Evolutionary conservation across 495 filamentous ascomycete species (phyloP).

Genomic region (Aspergillus cavernicola): DNA sequence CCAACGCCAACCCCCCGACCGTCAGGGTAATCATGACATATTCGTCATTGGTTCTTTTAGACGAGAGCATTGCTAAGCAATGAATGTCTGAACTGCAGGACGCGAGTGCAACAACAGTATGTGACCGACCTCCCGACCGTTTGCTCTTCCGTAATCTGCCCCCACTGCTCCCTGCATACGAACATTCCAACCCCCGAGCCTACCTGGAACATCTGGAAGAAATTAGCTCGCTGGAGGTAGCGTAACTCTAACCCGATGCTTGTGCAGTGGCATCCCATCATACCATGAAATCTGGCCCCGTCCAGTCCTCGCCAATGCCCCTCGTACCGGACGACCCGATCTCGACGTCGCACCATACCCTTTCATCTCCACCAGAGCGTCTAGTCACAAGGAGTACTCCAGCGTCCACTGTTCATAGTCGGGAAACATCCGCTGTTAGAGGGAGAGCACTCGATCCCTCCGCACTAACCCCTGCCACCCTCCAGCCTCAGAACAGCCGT

Average conservation of each 20-base stretch:
- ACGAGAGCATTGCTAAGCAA: conserved; percentile 15
- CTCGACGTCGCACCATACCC: conserved; percentile 39
- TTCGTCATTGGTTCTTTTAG: conserved; percentile 10
- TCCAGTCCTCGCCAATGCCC: conserved; percentile 42
- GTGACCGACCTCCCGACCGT: conserved; percentile 15
- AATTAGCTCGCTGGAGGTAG: not conserved
- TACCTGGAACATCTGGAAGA: not conserved
- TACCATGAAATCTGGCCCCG: conserved; percentile 38
- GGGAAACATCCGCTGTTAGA: conserved; percentile 42
- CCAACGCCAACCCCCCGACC: conserved; percentile 1
- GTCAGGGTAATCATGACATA: conserved; percentile 21
- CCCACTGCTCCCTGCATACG: conserved; percentile 10
- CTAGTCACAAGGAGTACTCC: conserved; percentile 44
- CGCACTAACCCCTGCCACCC: conserved; percentile 34
- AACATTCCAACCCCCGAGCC: not conserved
- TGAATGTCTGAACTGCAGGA: conserved; percentile 20
- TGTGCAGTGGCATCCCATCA: conserved; percentile 39
- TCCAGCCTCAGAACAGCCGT: conserved; percentile 40
- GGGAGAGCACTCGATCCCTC: conserved; percentile 41
- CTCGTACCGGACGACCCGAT: conserved; percentile 43
- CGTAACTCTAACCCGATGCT: conserved; percentile 10
- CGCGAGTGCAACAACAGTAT: conserved; percentile 18
- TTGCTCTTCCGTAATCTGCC: conserved; percentile 9
- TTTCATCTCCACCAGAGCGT: conserved; percentile 39
- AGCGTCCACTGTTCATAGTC: conserved; percentile 48